These are phyloP conservation scores for Phytophthora niederhauseri DNA, from an alignment of 352 stramenopile genomes.

Conservation along the genomic window DNA sequence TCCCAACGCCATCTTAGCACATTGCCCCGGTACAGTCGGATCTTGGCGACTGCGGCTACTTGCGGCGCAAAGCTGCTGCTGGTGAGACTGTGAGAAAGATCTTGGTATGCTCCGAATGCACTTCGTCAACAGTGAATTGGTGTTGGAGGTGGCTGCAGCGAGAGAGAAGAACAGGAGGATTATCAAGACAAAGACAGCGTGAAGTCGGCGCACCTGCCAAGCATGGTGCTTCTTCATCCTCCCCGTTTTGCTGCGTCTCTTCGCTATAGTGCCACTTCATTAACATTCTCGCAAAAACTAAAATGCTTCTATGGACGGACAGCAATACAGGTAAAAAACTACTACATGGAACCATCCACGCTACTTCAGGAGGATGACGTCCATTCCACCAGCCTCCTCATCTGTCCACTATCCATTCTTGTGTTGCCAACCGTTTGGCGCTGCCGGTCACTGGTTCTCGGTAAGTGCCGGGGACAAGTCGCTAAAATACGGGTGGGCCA, in stretches of 20 bases:
- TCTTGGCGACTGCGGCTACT: conserved; percentile 9
- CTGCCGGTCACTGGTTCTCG: conserved; percentile 52
- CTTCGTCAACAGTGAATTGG: conserved; percentile 10
- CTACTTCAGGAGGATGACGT: conserved; percentile 15
- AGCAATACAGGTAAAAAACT: conserved; percentile 35
- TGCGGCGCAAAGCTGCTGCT: conserved; percentile 33
- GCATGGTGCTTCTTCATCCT: conserved; percentile 18
- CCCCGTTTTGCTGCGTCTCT: conserved; percentile 6
- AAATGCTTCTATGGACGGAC: conserved; percentile 36
- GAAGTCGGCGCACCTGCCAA: conserved; percentile 7
- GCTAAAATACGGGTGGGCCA: conserved; percentile 98
- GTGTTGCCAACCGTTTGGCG: conserved; percentile 13
- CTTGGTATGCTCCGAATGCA: conserved; percentile 39
- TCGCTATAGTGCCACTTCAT: conserved; percentile 16
- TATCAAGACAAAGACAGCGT: conserved; percentile 14
- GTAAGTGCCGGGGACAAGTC: conserved; percentile 85
- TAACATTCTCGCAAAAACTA: conserved; percentile 9
- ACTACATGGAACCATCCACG: conserved; percentile 30
- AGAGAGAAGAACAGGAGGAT: conserved; percentile 9
- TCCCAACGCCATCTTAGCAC: conserved; percentile 38
- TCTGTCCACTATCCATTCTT: conserved; percentile 25
- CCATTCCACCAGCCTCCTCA: conserved; percentile 20
- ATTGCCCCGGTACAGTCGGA: conserved; percentile 28
- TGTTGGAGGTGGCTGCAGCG: conserved; percentile 5
- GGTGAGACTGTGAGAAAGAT: conserved; percentile 35